phyloP scores from a whole-genome alignment of 78 protist genomes.

The Dictyostelium brefeldianum region DNA sequence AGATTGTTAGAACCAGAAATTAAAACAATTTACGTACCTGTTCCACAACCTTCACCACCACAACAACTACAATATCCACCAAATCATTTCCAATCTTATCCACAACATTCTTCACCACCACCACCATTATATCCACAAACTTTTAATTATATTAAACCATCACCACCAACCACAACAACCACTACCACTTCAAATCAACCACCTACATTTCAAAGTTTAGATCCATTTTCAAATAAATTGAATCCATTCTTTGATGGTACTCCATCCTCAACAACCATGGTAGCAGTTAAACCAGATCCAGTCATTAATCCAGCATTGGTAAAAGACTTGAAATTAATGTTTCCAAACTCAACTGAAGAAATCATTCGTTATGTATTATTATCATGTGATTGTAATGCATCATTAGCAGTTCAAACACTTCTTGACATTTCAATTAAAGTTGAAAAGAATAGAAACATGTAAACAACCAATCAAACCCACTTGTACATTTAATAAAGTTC shows the following conservation, averaged over 20 bases:
- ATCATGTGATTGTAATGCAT: background rate
- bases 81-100: background rate
- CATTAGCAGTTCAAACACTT: constrained; percentile 51
- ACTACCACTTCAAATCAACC: background rate
- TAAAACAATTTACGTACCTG: background rate
- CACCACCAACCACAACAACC: background rate
- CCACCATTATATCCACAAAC: background rate
- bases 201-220: background rate
- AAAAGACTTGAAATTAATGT: constrained; percentile 14
- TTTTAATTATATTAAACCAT: background rate
- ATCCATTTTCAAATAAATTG: background rate
- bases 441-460: constrained; percentile 9
- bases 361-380: constrained; percentile 9
- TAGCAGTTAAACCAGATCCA: background rate
- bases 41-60: constrained; percentile 10
- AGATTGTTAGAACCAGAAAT: background rate
- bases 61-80: background rate
- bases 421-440: constrained; percentile 13
- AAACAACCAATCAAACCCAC: background rate
- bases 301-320: background rate
- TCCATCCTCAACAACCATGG: background rate
- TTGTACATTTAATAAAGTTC: background rate
- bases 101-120: background rate
- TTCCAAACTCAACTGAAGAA: constrained; percentile 21
- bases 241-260: background rate